These are phyloP conservation scores for Exutisphaerella laricina DNA, from an alignment of 2,329 filamentous ascomycete genomes.

Conservation along the genomic window DNA sequence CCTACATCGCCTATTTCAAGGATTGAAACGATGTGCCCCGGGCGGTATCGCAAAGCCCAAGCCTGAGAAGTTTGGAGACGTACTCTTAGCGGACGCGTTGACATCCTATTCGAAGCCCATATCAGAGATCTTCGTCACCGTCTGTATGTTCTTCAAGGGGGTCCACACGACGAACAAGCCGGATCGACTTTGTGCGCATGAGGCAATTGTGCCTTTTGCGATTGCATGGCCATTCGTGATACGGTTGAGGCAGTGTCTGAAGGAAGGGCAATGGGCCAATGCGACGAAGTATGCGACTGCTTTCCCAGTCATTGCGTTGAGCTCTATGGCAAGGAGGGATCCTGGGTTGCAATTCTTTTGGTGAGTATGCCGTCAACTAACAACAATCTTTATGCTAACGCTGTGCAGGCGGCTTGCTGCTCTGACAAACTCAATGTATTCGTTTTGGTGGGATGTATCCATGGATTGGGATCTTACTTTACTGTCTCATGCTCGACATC, in stretches of 20 bases:
- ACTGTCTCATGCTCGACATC: conserved; percentile 56
- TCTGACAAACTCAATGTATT: conserved; percentile 78
- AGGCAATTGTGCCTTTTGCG: conserved; percentile 73
- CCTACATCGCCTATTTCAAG: conserved; percentile 64
- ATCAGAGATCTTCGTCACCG: conserved; percentile 78
- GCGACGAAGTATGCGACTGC: conserved; percentile 91
- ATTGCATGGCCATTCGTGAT: conserved; percentile 79
- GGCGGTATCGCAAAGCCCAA: conserved; percentile 80
- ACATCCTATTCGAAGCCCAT: conserved; percentile 93
- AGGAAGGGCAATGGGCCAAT: conserved; percentile 81
- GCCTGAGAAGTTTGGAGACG: conserved; percentile 91
- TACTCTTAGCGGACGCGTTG: conserved; percentile 85
- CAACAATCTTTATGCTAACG: no score
- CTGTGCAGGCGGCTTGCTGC: conserved; percentile 26
- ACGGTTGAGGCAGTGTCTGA: conserved; percentile 85
- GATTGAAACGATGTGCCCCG: conserved; percentile 69
- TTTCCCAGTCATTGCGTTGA: conserved; percentile 80
- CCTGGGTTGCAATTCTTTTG: conserved; percentile 18
- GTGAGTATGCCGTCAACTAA: no score
- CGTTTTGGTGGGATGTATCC: conserved; percentile 97
- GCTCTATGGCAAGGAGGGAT: conserved; percentile 19
- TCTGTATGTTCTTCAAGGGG: conserved; percentile 76
- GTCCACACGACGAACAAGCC: conserved; percentile 73
- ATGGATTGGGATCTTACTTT: conserved; percentile 96
- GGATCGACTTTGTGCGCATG: conserved; percentile 74